Evolutionary conservation across 768 basidiomycete genomes (phyloP), one percentile per base, ranked within the genome.

Genomic region (Tubosaeta sp.): DNA sequence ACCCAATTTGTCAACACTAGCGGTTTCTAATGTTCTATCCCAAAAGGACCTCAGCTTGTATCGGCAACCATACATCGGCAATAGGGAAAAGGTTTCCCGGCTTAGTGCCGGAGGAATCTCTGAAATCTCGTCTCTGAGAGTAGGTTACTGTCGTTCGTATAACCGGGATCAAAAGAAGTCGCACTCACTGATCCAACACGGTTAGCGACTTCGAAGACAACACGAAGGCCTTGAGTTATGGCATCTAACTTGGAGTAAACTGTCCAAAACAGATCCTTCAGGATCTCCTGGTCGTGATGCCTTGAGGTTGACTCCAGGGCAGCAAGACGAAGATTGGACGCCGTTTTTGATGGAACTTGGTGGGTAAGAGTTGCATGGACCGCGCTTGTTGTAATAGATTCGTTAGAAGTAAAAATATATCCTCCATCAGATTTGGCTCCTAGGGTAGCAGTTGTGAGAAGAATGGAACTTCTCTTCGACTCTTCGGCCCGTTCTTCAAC

Each of bases 241-340:
- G 97, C 97, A 63, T 94, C 87, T 43, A 99, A 64, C 69, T 99
- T 98, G 14, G 93, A 97, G 66, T 92, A 99, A 14, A 95, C 65
- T 2, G 95, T 97, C 95, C 95, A 98, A 69, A 98, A 98, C 33
- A 99, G 76, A 67, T 98, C 97, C 54, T 76, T 79, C 49, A 99
- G 68, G 13, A 88, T 87, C 63, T 95, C 93, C 54, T 91, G 89
- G 60, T 97, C 90, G 16, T 77, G 74, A 31, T 82, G 79, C 56
- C 85, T 88, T 0, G 83, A 73, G 16, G 85, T 81, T 7, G 84
- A 82, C 62, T 92, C 91, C 56, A 92, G 67, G 1, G 86, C 86
- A 16, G 84, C 77, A 26, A 90, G 75, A 37, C 91, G 79, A 52
- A 93, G 69, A 22, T 70, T 69, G 16, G 83, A 80, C 0, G 84